Percentiles rank a stretch among this genome's conserved stretches.
Evolutionary conservation across 116 monocot genomes (phyloP).

Genomic region (Zostera marina): DNA sequence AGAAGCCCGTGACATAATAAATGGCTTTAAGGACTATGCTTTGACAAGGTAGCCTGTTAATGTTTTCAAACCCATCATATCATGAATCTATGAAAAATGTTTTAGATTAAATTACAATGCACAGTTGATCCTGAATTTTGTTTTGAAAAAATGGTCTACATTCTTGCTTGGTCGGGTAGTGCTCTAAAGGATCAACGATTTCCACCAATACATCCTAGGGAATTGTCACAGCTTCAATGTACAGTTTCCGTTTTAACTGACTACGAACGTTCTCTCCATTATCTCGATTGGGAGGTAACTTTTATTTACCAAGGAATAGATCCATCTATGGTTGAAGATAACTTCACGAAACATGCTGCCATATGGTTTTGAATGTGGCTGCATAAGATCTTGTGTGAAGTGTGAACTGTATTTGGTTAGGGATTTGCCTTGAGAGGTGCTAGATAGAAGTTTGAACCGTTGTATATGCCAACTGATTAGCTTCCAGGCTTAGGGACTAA

Average conservation of each 20-base stretch:
- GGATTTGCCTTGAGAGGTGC: too few relatives aligned
- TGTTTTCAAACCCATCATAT: not conserved
- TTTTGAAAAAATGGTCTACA: too few relatives aligned
- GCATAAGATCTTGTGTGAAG: too few relatives aligned
- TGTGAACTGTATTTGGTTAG: not conserved
- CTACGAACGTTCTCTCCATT: slow-evolving; percentile 69
- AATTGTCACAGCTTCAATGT: slow-evolving; percentile 78
- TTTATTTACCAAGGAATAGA: too few relatives aligned
- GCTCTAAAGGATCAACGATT: slow-evolving; percentile 84
- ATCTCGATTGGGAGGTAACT: slow-evolving; percentile 97
- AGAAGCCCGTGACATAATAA: slow-evolving; percentile 69
- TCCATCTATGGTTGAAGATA: too few relatives aligned
- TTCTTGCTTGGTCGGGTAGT: slow-evolving; percentile 20
- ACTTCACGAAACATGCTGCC: too few relatives aligned
- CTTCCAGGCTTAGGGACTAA: not conserved
- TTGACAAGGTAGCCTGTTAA: slow-evolving; percentile 56
- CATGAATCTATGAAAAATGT: not conserved
- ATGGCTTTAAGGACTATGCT: slow-evolving; percentile 91
- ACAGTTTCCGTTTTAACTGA: slow-evolving; percentile 87
- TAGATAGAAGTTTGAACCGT: too few relatives aligned
- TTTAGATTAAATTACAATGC: not conserved
- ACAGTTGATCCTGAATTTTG: not conserved
- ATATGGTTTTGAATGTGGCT: too few relatives aligned
- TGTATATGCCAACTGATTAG: not conserved
- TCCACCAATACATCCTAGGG: slow-evolving; percentile 81